A percentile compares a stretch with the other conserved stretches of the same genome.
Conservation (phyloP, 768 basidiomycete genomes). For the Termitomyces sp. region DNA sequence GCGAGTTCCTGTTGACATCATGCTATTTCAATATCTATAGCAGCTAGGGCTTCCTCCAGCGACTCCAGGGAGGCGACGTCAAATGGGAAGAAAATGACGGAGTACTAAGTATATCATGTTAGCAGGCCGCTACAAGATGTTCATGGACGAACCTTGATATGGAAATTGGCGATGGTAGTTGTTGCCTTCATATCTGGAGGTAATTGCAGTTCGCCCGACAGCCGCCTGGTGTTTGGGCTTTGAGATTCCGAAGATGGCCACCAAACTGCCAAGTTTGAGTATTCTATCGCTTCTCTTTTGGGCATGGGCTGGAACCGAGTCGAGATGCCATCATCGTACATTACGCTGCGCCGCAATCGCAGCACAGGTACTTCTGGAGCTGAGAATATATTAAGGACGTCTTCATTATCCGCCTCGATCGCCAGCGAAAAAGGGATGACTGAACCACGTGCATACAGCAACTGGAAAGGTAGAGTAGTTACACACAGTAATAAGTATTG, state of each 20-base stretch:
- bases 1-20: conserved; percentile 18
- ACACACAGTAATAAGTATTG: neutral
- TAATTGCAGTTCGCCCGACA: conserved; percentile 34
- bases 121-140: neutral
- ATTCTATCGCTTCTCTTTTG: conserved; percentile 22
- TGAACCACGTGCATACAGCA: conserved; percentile 35
- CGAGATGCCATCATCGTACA: conserved; percentile 11
- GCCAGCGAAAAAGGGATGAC: conserved; percentile 29
- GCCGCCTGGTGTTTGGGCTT: conserved; percentile 9
- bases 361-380: conserved; percentile 25
- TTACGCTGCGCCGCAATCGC: conserved; percentile 23
- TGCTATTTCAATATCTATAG: conserved; percentile 26
- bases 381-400: conserved; percentile 30
- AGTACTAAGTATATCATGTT: conserved; percentile 23
- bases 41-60: conserved; percentile 18
- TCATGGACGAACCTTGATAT: conserved; percentile 25
- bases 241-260: conserved; percentile 20
- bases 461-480: conserved; percentile 16
- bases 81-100: conserved; percentile 31
- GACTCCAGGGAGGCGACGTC: conserved; percentile 23
- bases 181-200: conserved; percentile 28
- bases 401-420: conserved; percentile 25
- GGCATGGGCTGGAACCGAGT: neutral
- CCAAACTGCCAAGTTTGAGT: conserved; percentile 26
- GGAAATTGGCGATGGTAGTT: conserved; percentile 30